These are phyloP conservation scores for Fragilaria crotonensis DNA, from an alignment of 108 stramenopile genomes.

Conservation along the genomic window DNA sequence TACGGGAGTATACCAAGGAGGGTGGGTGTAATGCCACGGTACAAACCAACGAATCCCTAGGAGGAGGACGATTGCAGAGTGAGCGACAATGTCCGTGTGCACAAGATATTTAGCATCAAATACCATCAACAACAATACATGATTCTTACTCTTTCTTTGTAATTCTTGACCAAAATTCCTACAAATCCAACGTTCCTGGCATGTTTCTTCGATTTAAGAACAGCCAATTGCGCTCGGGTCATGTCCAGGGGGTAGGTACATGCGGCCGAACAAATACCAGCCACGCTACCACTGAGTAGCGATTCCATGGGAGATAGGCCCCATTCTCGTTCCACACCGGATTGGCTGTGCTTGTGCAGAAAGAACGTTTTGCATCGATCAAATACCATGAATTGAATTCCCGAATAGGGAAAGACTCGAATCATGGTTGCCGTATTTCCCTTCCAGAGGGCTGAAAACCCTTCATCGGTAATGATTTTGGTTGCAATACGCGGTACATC, in stretches of 20 bases:
- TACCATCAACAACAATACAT: too few species aligned
- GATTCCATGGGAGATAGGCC: conserved; percentile 82
- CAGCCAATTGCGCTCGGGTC: conserved; percentile 91
- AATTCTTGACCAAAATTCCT: conserved; percentile 30
- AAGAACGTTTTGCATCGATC: conserved; percentile 75
- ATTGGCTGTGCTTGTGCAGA: conserved; percentile 8
- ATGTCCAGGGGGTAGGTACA: conserved; percentile 95
- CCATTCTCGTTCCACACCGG: conserved; percentile 10
- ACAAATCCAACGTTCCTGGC: conserved; percentile 22
- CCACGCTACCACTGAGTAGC: conserved; percentile 74
- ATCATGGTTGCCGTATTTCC: conserved; percentile 94
- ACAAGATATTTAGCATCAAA: too few species aligned
- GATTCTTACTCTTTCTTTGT: conserved; percentile 22
- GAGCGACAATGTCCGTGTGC: too few species aligned
- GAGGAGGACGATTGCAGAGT: too few species aligned
- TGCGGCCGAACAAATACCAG: conserved; percentile 81
- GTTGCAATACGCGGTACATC: conserved; percentile 58
- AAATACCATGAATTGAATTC: conserved; percentile 96
- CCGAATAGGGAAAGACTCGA: conserved; percentile 95
- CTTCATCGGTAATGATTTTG: conserved; percentile 69
- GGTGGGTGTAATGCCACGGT: conserved; percentile 88
- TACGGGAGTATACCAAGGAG: conserved; percentile 94
- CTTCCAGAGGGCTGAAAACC: conserved; percentile 84
- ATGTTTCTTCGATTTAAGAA: conserved; percentile 46
- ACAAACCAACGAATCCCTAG: conserved; percentile 55